Base-by-base conservation (phyloP, 2,329 filamentous ascomycete genomes). In the Paraphaeosphaeria minitans region DNA sequence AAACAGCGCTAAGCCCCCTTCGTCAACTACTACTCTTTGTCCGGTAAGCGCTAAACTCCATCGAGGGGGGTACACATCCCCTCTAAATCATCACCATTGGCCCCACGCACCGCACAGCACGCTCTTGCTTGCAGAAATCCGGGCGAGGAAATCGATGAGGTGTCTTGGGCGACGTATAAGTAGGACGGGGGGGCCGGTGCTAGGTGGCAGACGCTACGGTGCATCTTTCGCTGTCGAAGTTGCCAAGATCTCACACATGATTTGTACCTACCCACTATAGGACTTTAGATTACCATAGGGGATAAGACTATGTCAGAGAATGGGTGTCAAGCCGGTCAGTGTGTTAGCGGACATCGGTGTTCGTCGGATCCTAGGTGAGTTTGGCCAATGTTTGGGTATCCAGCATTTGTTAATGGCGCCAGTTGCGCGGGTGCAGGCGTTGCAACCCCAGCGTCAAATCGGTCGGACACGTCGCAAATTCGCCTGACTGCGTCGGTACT, bases 11-110 rank as follows among this genome's bases (percentile, higher is more conserved):
- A 57, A 57, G 55, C 55, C 55, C 8, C 39, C 39, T 57, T 41
- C 21, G 31, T n/a, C 24, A 22, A n/a, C 19, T 37, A 43, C 55
- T 49, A 43, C 22, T 22, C 41, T 19, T n/a, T n/a, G 9, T n/a
- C n/a, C 19, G 41, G 41, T 54, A 54, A 50, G 56, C 56, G 45
- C 56, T 58, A 58, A 50, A 22, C 56, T 37, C 19, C 45, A 31
- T 58, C 13, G 13, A 35, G 51, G 13, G 33, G 45, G 33, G 24
- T 33, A 19, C 22, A 19, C 5, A n/a, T n/a, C 12, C n/a, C 13
- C 9, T 10, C 12, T 13, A 43, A 37, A 3, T 19, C 16, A 35
- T 21, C 42, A 27, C 29, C 35, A 58, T 54, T 58, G 56, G 50
- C 16, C 16, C 37, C 16, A 7, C 29, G n/a, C 37, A 39, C 37